Evolutionary conservation across 2,329 filamentous ascomycete genomes (phyloP), one percentile per base, ranked within the genome.

Genomic region (Pseudopyricularia javanii): DNA sequence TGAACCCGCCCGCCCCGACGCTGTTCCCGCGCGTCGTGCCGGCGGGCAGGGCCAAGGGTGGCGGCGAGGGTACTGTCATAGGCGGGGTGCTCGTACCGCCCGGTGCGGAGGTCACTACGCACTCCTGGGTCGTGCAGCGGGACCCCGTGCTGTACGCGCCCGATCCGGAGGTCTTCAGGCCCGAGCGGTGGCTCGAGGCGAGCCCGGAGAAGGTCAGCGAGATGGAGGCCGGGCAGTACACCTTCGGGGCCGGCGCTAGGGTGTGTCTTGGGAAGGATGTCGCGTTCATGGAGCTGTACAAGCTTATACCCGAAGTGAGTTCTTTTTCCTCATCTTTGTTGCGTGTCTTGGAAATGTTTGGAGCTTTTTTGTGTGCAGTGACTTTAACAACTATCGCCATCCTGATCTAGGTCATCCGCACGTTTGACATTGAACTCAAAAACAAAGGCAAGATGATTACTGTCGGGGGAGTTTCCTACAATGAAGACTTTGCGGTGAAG

Each of bases 281-380:
- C 40, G 70, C 70, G 1, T 58, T 65, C 54, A 66, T 73, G 58
- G 69, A 73, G 59, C 35, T 73, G 49, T 64, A 68, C 54, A 74
- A 74, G 59, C 57, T 64, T 1, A 56, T 71, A 45, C 63, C 70
- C 33, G 67, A 72, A 66, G 70, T 72, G 59, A 56, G 63, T 20
- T 56, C 22, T 43, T 4, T 14, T 43, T 8, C n/a, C n/a, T n/a
- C n/a, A n/a, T 43, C 37, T 22, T 20, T 24, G 4, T 43, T 7
- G 2, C 20, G 11, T 12, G 33, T 4, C 14, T 5, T 35, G 33
- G 32, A 33, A 12, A 33, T 35, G 33, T 35, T 14, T 14, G 15
- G 15, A 35, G 11, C 37, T 5, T 43, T 43, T 17, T 7, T 2
- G 37, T n/a, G n/a, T n/a, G n/a, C n/a, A n/a, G n/a, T n/a, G n/a